A percentile compares a stretch with the other conserved stretches of the same genome.
phyloP scores from a whole-genome alignment of 208 protist genomes.

The Leishmania lainsoni region DNA sequence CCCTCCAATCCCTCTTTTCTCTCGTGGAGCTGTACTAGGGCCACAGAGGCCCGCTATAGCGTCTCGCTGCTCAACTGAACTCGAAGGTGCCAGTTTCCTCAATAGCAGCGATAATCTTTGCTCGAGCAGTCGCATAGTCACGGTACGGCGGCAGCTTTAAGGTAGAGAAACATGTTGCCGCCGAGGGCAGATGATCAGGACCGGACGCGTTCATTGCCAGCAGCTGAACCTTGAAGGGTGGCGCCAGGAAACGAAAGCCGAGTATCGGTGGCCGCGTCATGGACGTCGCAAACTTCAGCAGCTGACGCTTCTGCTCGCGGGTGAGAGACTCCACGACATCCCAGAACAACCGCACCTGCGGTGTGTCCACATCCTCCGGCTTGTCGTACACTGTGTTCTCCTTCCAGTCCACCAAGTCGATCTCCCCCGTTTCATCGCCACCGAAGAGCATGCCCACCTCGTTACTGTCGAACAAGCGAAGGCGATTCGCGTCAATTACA shows the following conservation, averaged over 20 bases:
- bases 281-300: constrained; percentile 91
- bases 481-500: constrained; percentile 65
- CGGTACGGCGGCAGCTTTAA: constrained; percentile 92
- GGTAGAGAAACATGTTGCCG: constrained; percentile 93
- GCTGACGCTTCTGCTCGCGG: constrained; percentile 63
- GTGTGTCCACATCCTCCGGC: constrained; percentile 54
- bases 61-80: constrained; percentile 49
- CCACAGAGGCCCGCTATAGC: background rate
- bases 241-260: constrained; percentile 91
- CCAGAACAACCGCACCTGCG: constrained; percentile 87
- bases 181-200: constrained; percentile 80
- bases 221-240: constrained; percentile 88
- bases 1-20: background rate
- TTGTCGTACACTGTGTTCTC: constrained; percentile 82
- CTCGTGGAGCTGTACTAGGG: background rate
- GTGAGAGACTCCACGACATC: constrained; percentile 81
- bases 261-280: constrained; percentile 89
- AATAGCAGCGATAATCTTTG: constrained; percentile 91
- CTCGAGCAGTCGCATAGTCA: constrained; percentile 51
- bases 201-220: constrained; percentile 35
- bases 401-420: constrained; percentile 91
- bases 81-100: constrained; percentile 87
- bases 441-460: constrained; percentile 88
- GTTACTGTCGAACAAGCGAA: constrained; percentile 87
- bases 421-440: constrained; percentile 64